A percentile compares a stretch with the other conserved stretches of the same genome.
phyloP scores from a whole-genome alignment of 23 red algal species.

The Cyanidium caldarium region DNA sequence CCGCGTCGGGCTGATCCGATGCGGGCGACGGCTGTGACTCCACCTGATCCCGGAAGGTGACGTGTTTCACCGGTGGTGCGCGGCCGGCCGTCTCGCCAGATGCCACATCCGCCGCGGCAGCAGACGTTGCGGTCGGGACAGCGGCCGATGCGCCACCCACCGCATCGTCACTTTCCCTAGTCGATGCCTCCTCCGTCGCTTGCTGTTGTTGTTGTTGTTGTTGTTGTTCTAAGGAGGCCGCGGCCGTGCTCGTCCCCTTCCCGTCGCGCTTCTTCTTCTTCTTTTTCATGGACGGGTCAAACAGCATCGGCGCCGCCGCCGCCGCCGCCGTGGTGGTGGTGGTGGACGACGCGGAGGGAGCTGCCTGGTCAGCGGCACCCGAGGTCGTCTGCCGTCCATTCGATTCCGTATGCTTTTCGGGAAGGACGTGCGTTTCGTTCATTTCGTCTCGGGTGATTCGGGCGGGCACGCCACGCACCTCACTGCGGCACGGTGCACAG shows the following conservation, averaged over 20 bases:
- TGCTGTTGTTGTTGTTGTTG: background rate
- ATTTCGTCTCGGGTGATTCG: no score
- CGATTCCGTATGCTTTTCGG: no score
- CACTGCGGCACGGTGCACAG: no score
- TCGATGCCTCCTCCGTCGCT: background rate
- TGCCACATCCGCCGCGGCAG: background rate
- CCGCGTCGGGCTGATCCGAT: no score
- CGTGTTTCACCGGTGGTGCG: background rate
- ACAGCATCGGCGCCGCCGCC: background rate
- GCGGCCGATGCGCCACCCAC: no score
- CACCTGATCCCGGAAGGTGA: background rate
- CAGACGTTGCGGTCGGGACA: no score
- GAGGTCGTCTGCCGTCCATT: no score
- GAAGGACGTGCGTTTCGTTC: no score
- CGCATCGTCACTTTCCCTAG: background rate
- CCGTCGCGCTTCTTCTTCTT: background rate
- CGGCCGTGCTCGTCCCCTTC: background rate
- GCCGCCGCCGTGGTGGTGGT: background rate
- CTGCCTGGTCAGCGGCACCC: no score
- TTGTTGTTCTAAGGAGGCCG: background rate
- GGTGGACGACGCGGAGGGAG: background rate
- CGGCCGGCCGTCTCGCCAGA: background rate
- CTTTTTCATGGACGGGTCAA: conserved; percentile 2
- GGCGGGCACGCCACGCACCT: no score
- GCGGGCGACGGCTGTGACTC: no score